Evolutionary conservation across 768 basidiomycete species (phyloP), one percentile per base, ranked within the genome.

Genomic region (Paxillus ammoniavirescens): DNA sequence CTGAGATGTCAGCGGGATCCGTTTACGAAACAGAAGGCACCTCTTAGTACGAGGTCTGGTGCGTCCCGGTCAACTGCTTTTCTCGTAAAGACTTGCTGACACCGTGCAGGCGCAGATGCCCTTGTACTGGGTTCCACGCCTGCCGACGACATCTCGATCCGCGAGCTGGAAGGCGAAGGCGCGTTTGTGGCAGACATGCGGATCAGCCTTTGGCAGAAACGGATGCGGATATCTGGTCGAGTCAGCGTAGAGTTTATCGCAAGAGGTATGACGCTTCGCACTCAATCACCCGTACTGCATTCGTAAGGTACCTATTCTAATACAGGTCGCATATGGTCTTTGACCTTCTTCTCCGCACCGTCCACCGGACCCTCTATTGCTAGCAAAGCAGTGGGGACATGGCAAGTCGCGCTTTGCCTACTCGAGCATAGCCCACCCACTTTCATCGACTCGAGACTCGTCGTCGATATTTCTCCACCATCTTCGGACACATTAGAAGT

Each of bases 171-270:
- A 0, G 74, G 75, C 0, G 77, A 80, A 43, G 80, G 79, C 0
- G 72, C 78, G 0, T 91, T 90, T 54, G 76, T 73, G 0, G 82
- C 75, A 17, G 61, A 67, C 5, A 56, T 66, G 17, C 49, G 71
- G 18, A 72, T 85, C 17, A 74, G 77, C 17, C 75, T 80, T 41
- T 90, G 88, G 67, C 84, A 86, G 65, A 83, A 82, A 59, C 76
- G 88, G n/a, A 85, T 91, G 86, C 73, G 81, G 23, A 77, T 87
- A 13, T 75, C 80, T 21, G 79, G 79, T 53, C 52, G 70, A 17
- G 77, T 88, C 37, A 61, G 57, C 6, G 61, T 87, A 15, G 87
- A 90, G 54, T 89, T 89, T 55, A 84, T 89, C 50, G 86, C 87
- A 7, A 69, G 74, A 65, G 78, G 80, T 77, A 56, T 10, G 17